Evolutionary conservation across 306 rosid genomes (phyloP), one percentile per base, ranked within the genome.

Genomic region (Malus sylvestris): DNA sequence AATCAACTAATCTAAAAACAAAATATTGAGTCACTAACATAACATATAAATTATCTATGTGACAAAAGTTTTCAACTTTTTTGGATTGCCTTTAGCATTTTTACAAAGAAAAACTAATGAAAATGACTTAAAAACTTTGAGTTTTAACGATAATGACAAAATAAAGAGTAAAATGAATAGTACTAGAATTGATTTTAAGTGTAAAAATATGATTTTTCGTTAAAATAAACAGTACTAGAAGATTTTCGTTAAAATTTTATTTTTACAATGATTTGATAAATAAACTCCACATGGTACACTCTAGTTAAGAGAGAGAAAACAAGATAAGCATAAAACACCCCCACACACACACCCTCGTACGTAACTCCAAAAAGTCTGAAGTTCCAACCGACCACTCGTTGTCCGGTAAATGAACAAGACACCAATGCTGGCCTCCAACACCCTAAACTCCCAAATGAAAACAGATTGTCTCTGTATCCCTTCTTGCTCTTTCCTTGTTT

Each of bases 261-360:
- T 22, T 61, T 61, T 27, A 61, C 19, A 35, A 1, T 8, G 10
- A 20, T 29, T 64, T 33, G 22, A 64, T 64, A 19, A 71, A 53
- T 29, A 46, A 5, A 32, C 15, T 33, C 65, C 25, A 25, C 25
- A 23, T 5, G 27, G 23, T 52, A 27, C 33, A 59, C 23, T 71
- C 15, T n/a, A 33, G 58, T 38, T 23, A 2, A 40, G 46, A 23
- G 66, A 78, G 73, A 71, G 68, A 72, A 71, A 72, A 71, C 65
- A 65, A 78, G 70, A 63, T 71, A 49, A 71, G 51, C 66, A 72
- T 55, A 66, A 25, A 33, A 73, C 46, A 79, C 29, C 15, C 57
- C 15, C 57, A 5, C 16, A 4, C 5, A 15, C 57, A 16, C 57
- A 57, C 2, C 51, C 63, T 70, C 58, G 67, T 63, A 51, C 23